phyloP scores from a whole-genome alignment of 495 filamentous ascomycete species.

The Annulohypoxylon moriforme region DNA sequence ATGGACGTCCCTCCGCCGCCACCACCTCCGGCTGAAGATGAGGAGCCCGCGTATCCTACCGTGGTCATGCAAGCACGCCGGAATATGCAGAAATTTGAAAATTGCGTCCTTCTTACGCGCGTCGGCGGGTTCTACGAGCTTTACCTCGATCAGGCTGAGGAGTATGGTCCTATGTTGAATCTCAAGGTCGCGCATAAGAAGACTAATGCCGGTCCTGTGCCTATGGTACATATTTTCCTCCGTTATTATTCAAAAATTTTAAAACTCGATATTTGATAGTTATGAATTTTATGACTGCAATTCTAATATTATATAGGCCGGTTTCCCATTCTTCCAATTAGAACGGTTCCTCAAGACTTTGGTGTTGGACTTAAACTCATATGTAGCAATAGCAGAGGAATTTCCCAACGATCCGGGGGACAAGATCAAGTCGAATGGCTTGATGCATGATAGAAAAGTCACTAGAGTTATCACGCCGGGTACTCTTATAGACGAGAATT shows the following conservation, averaged over 20 bases:
- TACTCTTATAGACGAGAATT: constrained; percentile 96
- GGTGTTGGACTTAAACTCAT: constrained; percentile 87
- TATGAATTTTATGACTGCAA: not conserved
- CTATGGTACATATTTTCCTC: constrained; percentile 70
- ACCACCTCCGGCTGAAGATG: constrained; percentile 56
- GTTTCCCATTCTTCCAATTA: constrained; percentile 92
- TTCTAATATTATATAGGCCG: constrained; percentile 65
- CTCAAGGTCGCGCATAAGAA: constrained; percentile 87
- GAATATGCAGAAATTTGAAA: constrained; percentile 89
- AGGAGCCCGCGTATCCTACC: constrained; percentile 78
- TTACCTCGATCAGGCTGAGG: constrained; percentile 93
- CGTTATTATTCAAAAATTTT: constrained; percentile 1
- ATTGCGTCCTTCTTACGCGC: constrained; percentile 88
- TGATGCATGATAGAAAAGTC: constrained; percentile 85
- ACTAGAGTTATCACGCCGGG: constrained; percentile 91
- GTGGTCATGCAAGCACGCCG: constrained; percentile 89
- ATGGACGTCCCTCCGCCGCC: constrained; percentile 32
- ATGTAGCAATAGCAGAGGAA: constrained; percentile 95
- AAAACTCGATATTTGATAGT: too few relatives aligned
- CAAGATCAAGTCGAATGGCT: constrained; percentile 75
- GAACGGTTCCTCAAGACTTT: constrained; percentile 92
- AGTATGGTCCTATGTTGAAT: constrained; percentile 85
- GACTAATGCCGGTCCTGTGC: constrained; percentile 76
- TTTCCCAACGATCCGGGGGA: constrained; percentile 75
- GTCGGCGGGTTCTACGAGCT: constrained; percentile 97